phyloP scores from a whole-genome alignment of 805 yeast genomes.

The Suhomyces sp. region DNA sequence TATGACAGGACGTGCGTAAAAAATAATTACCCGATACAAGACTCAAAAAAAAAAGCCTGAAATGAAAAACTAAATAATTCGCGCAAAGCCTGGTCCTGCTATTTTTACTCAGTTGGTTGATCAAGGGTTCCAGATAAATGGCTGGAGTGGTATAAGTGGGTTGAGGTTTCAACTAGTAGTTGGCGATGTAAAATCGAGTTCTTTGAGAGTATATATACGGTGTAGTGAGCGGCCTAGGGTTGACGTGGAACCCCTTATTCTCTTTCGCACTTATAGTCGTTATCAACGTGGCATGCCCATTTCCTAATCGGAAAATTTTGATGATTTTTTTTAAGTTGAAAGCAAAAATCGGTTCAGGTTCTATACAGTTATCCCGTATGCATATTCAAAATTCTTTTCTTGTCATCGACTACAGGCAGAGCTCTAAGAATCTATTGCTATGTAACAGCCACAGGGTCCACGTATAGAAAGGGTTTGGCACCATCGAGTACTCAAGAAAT shows the following conservation, averaged over 20 bases:
- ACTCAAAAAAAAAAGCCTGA: neutral
- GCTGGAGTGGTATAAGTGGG: neutral
- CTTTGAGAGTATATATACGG: neutral
- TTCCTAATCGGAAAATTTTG: neutral
- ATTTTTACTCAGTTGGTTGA: neutral
- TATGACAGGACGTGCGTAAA: neutral
- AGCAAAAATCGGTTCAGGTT: neutral
- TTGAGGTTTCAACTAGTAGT: neutral
- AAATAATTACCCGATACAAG: slow-evolving; percentile 1
- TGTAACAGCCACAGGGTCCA: neutral
- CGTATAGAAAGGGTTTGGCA: neutral
- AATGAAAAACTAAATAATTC: neutral
- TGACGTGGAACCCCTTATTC: neutral
- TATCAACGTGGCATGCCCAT: neutral
- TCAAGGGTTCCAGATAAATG: neutral
- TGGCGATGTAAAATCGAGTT: neutral
- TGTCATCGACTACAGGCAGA: neutral
- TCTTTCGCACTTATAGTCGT: neutral
- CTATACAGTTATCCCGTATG: neutral
- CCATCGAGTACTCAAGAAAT: neutral
- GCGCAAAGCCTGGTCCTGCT: neutral
- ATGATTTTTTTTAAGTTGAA: neutral
- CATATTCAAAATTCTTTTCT: neutral
- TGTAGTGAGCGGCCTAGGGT: neutral
- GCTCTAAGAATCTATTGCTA: neutral